Base-by-base conservation (phyloP, 352 stramenopile genomes). In the Aphanomyces invadans region DNA sequence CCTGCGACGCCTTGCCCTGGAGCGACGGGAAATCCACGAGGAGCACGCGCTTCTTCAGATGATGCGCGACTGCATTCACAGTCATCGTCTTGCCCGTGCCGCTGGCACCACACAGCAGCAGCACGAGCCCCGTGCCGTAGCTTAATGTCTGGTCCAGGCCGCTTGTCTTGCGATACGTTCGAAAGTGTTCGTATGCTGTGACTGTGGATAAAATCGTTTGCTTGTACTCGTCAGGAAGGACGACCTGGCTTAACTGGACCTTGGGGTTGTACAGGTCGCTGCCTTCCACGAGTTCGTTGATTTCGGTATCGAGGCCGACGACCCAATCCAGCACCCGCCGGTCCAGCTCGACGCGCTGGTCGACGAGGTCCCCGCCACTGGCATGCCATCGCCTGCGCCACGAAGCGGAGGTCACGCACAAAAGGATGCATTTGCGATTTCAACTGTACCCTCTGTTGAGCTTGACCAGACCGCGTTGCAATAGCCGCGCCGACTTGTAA, bases 31-130 rank as follows among this genome's bases (percentile, higher is more conserved):
- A 95, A 57, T 95, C 87, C 45, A 94, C 83, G n/a, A 94, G 72
- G 39, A 95, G 73, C 55, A 95, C 85, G 61, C 85, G 83, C 69
- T 96, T 96, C 61, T 89, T 82, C 23, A 96, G 63, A 42, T 92
- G 83, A 49, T 92, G 72, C 19, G 86, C 87, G 1, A 96, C 84
- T 33, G 85, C 87, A 54, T 95, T 93, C 31, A 94, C 87, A 0
- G 86, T 95, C 87, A 96, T 96, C 12, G 87, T 96, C 76, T 96
- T 96, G 62, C 87, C 87, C n/a, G 86, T 95, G 42, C 87, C 87
- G 46, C 81, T 91, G 15, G 83, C 85, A 4, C 87, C 84, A 39
- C 83, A 92, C 17, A 95, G 73, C 54, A 95, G 73, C 39, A 95
- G 68, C 25, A 95, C 83, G 1, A 93, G 75, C 10, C 86, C 84